Evolutionary conservation across 306 rosid species (phyloP).

Genomic region (Canavalia gladiata): DNA sequence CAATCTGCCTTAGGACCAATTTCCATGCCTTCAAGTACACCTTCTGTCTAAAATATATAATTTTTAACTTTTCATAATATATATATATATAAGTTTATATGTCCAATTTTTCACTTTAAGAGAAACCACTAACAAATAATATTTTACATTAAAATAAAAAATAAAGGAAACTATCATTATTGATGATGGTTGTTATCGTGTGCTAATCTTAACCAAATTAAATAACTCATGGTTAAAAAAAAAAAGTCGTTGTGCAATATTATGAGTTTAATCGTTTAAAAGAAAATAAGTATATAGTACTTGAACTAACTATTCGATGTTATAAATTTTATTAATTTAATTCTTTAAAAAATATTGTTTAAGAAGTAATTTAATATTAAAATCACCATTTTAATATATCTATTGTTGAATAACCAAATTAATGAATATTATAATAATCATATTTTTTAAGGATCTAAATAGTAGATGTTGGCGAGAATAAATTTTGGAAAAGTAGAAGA

Average conservation of each 20-base stretch:
- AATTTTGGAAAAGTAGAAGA: background rate
- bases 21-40: slow-evolving; percentile 33
- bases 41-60: background rate
- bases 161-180: slow-evolving; percentile 7
- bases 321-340: background rate
- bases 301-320: background rate
- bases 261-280: too few relatives aligned
- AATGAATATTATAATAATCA: background rate
- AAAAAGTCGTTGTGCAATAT: background rate
- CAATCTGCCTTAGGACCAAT: background rate
- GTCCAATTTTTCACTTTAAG: background rate
- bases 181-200: slow-evolving; percentile 3
- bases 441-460: background rate
- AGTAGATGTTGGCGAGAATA: background rate
- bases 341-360: background rate
- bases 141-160: background rate
- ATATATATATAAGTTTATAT: background rate
- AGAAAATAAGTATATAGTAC: too few relatives aligned
- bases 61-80: slow-evolving; percentile 27
- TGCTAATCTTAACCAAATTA: slow-evolving; percentile 5
- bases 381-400: slow-evolving; percentile 15
- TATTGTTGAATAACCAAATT: slow-evolving; percentile 18
- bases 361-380: background rate
- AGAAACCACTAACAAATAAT: background rate
- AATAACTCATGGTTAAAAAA: background rate